A percentile compares a stretch with the other conserved stretches of the same genome.
phyloP scores from a whole-genome alignment of 257 asterid species.

The Nicotiana tomentosiformis region DNA sequence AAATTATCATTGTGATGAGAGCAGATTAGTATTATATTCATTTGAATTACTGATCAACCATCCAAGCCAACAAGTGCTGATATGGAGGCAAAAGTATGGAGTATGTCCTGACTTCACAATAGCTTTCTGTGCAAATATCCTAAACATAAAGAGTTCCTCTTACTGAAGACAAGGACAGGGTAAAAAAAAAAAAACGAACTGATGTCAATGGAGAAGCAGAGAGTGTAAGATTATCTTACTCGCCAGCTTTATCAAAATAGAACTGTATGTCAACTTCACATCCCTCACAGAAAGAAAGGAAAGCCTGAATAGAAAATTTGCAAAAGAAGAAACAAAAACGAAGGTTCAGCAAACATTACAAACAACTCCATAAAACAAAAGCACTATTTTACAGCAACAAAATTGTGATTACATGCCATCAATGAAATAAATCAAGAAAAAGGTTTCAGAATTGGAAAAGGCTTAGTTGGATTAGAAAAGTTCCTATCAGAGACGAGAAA shows the following conservation, averaged over 20 bases:
- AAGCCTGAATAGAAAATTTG: conserved; percentile 59
- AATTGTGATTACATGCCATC: not conserved
- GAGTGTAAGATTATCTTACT: conserved; percentile 47
- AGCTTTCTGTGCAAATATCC: not conserved
- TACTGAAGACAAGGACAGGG: not conserved
- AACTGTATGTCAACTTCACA: conserved; percentile 91
- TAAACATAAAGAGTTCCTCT: not conserved
- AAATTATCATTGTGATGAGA: not conserved
- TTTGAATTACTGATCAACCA: not conserved
- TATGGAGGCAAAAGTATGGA: not conserved
- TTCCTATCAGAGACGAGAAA: not conserved
- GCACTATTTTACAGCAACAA: not conserved
- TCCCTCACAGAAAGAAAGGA: conserved; percentile 90
- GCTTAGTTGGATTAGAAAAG: not conserved
- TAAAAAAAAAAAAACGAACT: not conserved
- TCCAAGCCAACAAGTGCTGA: conserved; percentile 3
- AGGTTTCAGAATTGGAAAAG: not conserved
- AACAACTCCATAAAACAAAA: not conserved
- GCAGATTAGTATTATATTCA: not conserved
- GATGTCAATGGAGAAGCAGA: conserved; percentile 3
- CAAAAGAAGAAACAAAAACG: conserved; percentile 7
- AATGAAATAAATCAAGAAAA: not conserved
- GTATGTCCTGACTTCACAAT: not conserved
- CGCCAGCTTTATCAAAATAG: conserved; percentile 93
- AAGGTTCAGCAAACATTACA: conserved; percentile 6